Conservation (phyloP, 148 eudicot species). For the Suaeda aralocaspica region DNA sequence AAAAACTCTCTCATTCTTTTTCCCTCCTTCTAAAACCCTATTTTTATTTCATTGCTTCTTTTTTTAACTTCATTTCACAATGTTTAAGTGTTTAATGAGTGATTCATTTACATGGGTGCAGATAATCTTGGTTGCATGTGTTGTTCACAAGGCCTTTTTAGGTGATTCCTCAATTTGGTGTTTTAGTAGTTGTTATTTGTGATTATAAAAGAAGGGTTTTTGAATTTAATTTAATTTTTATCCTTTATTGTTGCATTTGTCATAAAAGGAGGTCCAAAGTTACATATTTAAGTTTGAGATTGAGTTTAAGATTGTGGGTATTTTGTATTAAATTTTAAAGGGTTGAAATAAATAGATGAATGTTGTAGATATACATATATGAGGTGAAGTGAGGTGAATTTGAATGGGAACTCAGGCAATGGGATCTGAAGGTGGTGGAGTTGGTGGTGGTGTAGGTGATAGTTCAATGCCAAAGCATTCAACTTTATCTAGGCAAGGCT, state of each 20-base stretch:
- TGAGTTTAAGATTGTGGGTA: too few species aligned
- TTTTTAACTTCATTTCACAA: too few species aligned
- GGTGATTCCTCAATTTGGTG: constrained; percentile 20
- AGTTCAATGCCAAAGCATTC: constrained; percentile 36
- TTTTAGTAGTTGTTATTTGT: constrained; percentile 16
- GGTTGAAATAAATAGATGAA: constrained; percentile 6
- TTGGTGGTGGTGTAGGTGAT: constrained; percentile 42
- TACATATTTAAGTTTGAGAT: too few species aligned
- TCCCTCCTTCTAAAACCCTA: constrained; percentile 16
- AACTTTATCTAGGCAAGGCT: constrained; percentile 60
- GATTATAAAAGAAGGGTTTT: constrained; percentile 19
- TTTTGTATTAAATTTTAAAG: too few species aligned
- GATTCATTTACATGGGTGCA: constrained; percentile 26
- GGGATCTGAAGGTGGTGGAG: constrained; percentile 77
- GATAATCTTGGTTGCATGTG: constrained; percentile 29
- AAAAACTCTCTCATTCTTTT: neutral
- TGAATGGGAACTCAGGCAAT: constrained; percentile 69
- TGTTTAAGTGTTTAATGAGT: constrained; percentile 27
- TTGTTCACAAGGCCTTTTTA: constrained; percentile 11
- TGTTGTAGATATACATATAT: constrained; percentile 22
- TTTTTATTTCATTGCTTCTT: neutral
- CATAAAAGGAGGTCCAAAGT: too few species aligned
- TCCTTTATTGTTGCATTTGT: too few species aligned
- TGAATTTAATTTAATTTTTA: constrained; percentile 4
- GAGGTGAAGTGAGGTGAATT: constrained; percentile 25